phyloP scores from a whole-genome alignment of 2,329 filamentous ascomycete species.

The Alternaria postmessia region DNA sequence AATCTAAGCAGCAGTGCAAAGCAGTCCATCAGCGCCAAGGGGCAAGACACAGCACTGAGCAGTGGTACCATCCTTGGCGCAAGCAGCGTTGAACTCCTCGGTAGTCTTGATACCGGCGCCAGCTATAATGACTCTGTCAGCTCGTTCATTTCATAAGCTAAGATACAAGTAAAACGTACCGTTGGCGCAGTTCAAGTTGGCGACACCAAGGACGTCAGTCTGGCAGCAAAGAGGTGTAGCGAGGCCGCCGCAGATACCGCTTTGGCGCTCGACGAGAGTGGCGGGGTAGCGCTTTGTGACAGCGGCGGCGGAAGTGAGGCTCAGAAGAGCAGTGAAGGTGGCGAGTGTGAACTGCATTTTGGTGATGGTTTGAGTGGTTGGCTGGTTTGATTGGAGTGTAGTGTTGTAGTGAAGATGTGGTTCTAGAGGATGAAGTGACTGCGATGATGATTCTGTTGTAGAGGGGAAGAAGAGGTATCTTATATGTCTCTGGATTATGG shows the following conservation, averaged over 20 bases:
- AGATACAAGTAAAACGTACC: constrained; percentile 13
- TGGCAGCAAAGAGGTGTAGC: constrained; percentile 29
- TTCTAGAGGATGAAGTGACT: constrained; percentile 4
- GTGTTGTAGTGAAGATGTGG: neutral
- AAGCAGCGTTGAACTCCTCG: too few relatives aligned
- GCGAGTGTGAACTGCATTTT: constrained; percentile 25
- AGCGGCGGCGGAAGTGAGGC: constrained; percentile 21
- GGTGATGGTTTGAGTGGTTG: neutral
- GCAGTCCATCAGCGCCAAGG: too few relatives aligned
- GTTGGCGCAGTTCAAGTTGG: constrained; percentile 24
- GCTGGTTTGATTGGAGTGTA: neutral
- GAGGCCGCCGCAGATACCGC: constrained; percentile 24
- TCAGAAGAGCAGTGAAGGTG: constrained; percentile 20
- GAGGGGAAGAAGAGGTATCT: too few relatives aligned
- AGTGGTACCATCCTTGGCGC: too few relatives aligned
- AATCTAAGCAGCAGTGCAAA: too few relatives aligned
- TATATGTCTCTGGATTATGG: too few relatives aligned
- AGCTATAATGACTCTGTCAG: too few relatives aligned
- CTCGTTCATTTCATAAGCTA: neutral
- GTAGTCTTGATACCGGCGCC: too few relatives aligned
- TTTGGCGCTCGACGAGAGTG: constrained; percentile 6
- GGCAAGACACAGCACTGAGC: too few relatives aligned
- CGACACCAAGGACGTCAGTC: constrained; percentile 23
- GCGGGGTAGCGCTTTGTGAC: constrained; percentile 4
- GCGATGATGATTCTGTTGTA: neutral